Conservation (phyloP, 352 stramenopile genomes). For the Phytophthora crassamura region DNA sequence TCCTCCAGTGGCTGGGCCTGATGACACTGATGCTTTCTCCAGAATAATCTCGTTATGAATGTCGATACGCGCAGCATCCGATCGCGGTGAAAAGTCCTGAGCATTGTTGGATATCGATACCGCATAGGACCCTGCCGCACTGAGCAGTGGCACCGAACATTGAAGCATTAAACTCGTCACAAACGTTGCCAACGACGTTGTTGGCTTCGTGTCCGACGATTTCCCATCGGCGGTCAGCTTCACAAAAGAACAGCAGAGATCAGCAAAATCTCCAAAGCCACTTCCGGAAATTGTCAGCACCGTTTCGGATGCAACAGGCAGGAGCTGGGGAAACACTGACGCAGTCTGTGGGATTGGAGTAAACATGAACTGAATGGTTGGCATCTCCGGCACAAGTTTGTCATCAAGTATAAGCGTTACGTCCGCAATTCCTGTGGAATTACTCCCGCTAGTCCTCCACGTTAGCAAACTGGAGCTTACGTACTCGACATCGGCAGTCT, state of each 20-base stretch:
- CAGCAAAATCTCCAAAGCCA: constrained; percentile 28
- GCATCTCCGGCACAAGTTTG: constrained; percentile 9
- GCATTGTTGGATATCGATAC: constrained; percentile 46
- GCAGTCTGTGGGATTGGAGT: constrained; percentile 6
- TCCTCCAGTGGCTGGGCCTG: constrained; percentile 39
- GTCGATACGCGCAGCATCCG: background rate
- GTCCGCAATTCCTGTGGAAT: background rate
- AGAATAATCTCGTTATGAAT: constrained; percentile 28
- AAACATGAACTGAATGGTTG: constrained; percentile 29
- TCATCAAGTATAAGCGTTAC: constrained; percentile 21
- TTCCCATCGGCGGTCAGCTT: background rate
- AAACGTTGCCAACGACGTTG: constrained; percentile 22
- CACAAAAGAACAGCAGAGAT: constrained; percentile 28
- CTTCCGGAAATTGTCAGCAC: constrained; percentile 32
- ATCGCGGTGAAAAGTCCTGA: constrained; percentile 27
- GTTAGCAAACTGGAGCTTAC: constrained; percentile 25
- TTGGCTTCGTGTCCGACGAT: background rate
- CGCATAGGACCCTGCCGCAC: constrained; percentile 12
- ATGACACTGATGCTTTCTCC: constrained; percentile 14
- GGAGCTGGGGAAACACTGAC: constrained; percentile 25
- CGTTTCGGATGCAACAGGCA: constrained; percentile 19
- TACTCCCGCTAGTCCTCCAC: constrained; percentile 27
- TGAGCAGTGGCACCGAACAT: constrained; percentile 27
- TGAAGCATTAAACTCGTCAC: constrained; percentile 38
- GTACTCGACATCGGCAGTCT: constrained; percentile 15